Evolutionary conservation across 306 rosid genomes (phyloP).

Genomic region (Myrica gale): DNA sequence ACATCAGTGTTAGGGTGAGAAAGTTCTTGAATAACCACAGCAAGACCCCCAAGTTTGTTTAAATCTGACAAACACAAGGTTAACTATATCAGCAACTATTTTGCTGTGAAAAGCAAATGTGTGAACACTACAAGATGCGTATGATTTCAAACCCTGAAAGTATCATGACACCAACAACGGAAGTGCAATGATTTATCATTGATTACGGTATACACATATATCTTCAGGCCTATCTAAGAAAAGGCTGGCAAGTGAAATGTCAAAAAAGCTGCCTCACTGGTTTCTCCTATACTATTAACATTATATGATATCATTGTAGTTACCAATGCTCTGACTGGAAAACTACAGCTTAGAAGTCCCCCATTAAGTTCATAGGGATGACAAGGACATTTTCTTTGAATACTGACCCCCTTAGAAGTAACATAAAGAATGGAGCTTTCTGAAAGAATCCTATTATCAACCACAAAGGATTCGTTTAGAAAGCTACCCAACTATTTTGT

Average conservation of each 20-base stretch:
- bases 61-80: conserved; percentile 48
- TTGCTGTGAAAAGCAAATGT: neutral
- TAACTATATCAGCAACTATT: conserved; percentile 27
- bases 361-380: neutral
- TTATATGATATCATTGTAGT: neutral
- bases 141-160: neutral
- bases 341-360: neutral
- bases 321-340: neutral
- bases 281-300: neutral
- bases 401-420: neutral
- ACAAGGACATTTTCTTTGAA: neutral
- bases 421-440: neutral
- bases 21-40: conserved; percentile 51
- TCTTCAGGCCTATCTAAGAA: neutral
- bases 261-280: neutral
- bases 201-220: neutral
- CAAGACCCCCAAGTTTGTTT: conserved; percentile 72
- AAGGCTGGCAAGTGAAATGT: neutral
- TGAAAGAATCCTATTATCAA: neutral
- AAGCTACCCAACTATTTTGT: neutral
- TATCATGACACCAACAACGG: neutral
- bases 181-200: neutral
- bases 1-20: conserved; percentile 56
- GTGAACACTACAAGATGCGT: conserved; percentile 17
- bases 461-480: neutral